Conservation (phyloP, 345 rosid species). For the Microcos paniculata region DNA sequence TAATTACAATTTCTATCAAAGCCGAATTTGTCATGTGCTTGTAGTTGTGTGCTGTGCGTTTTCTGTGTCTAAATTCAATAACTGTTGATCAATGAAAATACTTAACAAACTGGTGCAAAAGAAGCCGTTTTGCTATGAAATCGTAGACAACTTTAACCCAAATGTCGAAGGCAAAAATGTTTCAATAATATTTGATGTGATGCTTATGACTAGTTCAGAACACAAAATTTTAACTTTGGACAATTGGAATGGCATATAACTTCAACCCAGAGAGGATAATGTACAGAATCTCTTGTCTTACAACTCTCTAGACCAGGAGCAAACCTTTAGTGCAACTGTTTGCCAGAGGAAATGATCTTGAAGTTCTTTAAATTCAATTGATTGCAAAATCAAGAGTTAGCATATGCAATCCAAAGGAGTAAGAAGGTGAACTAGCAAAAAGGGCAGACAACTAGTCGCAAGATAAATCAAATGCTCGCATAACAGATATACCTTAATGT, state of each 20-base stretch:
- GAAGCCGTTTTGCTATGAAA: not conserved
- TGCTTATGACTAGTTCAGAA: not conserved
- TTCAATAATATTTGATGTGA: not conserved
- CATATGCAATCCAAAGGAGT: not conserved
- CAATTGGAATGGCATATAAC: not conserved
- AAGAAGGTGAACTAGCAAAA: not conserved
- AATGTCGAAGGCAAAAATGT: not conserved
- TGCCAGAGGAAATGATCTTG: not conserved
- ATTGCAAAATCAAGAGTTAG: not conserved
- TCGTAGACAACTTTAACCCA: too few relatives aligned
- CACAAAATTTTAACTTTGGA: not conserved
- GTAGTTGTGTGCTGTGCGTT: too few relatives aligned
- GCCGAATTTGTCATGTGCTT: too few relatives aligned
- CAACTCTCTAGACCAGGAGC: not conserved
- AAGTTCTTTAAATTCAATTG: not conserved
- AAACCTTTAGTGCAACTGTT: not conserved
- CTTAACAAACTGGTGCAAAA: too few relatives aligned
- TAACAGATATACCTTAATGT: constrained; percentile 64
- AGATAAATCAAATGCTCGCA: constrained; percentile 2
- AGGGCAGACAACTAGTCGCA: not conserved
- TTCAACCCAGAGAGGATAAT: not conserved
- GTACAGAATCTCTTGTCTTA: not conserved
- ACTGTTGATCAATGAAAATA: too few relatives aligned
- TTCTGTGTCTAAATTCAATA: too few relatives aligned
- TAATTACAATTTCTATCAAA: not conserved